Percentiles rank a stretch among this genome's conserved stretches.
Evolutionary conservation across 106 monocot species (phyloP).

Genomic region (Gastrodia elata): DNA sequence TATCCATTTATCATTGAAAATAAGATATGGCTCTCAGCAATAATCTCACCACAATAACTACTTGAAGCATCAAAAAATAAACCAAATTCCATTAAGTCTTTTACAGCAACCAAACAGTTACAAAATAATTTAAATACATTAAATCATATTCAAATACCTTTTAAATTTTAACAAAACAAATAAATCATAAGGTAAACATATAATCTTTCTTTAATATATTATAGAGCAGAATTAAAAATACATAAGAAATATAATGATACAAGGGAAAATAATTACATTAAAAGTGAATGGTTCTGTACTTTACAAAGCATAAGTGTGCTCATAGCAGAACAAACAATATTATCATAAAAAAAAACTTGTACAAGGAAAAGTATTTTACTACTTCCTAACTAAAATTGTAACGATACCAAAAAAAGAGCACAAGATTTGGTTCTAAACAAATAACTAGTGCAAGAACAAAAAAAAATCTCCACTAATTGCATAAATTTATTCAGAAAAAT

Average conservation of each 20-base stretch:
- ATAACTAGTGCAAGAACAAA: background rate
- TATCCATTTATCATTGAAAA: too few relatives aligned
- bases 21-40: too few relatives aligned
- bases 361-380: background rate
- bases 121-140: too few relatives aligned
- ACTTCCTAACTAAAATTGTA: conserved; percentile 8
- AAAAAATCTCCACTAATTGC: background rate
- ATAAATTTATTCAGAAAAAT: background rate
- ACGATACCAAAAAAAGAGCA: background rate
- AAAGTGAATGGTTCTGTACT: background rate
- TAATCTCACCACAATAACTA: too few relatives aligned
- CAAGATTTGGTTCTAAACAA: background rate
- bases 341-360: background rate
- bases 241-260: background rate
- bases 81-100: too few relatives aligned
- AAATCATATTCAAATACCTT: too few relatives aligned
- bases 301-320: background rate
- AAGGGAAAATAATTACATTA: background rate
- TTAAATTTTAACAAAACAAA: too few relatives aligned
- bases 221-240: background rate
- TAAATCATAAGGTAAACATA: background rate
- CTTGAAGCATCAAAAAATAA: too few relatives aligned
- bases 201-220: background rate
- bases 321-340: background rate
- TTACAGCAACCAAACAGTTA: too few relatives aligned